A percentile compares a stretch with the other conserved stretches of the same genome.
Evolutionary conservation across 1,284 basidiomycete genomes (phyloP).

Genomic region (Abortiporus biennis): DNA sequence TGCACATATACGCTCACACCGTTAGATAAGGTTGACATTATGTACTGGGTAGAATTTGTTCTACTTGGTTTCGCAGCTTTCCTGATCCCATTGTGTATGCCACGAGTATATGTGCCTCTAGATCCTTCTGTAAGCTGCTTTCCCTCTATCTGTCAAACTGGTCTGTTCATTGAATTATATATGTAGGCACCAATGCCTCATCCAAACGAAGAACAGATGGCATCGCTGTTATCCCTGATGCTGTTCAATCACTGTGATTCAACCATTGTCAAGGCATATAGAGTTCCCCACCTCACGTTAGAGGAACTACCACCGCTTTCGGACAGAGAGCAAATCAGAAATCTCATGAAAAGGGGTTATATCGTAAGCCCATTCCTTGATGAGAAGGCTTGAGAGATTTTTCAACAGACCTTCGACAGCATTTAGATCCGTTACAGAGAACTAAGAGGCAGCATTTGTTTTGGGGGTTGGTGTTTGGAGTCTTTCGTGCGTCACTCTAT

Average conservation of each 20-base stretch:
- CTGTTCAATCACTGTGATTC: constrained; percentile 27
- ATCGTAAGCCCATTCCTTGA: constrained; percentile 6
- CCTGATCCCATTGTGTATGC: constrained; percentile 35
- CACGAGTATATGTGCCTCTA: constrained; percentile 33
- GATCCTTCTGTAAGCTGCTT: constrained; percentile 34
- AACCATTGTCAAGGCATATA: constrained; percentile 24
- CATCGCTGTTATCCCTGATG: constrained; percentile 24
- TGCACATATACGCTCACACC: constrained; percentile 38
- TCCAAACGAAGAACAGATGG: constrained; percentile 31
- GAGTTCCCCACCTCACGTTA: constrained; percentile 20
- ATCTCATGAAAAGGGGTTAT: constrained; percentile 26
- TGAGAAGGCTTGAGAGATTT: neutral
- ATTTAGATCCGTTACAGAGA: constrained; percentile 14
- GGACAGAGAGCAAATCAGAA: constrained; percentile 33
- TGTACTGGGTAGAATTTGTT: constrained; percentile 25
- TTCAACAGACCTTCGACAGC: constrained; percentile 2
- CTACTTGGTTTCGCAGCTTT: constrained; percentile 31
- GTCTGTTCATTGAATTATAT: too few relatives aligned
- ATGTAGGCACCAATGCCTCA: constrained; percentile 21
- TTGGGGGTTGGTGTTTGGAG: constrained; percentile 21
- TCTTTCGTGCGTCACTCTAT: constrained; percentile 17
- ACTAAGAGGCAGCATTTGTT: constrained; percentile 18
- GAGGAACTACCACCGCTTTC: constrained; percentile 32
- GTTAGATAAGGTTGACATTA: constrained; percentile 27
- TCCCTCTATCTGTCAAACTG: too few relatives aligned